Conservation (phyloP, 2,329 filamentous ascomycete species). For the Blumeria graminis region DNA sequence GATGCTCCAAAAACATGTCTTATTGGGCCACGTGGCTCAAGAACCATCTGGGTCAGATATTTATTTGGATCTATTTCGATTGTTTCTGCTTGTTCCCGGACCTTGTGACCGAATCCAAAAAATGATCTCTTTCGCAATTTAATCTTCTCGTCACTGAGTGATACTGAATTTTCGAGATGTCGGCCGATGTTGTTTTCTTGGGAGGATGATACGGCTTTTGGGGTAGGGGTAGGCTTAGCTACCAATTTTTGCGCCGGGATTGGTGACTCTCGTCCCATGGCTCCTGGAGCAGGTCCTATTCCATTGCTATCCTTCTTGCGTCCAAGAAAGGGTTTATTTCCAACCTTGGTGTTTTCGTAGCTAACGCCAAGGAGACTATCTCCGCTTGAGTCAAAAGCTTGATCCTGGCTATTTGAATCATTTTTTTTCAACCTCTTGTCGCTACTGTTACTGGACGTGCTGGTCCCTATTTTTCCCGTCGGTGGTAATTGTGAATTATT, state of each 20-base stretch:
- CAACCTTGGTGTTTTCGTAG: constrained; percentile 17
- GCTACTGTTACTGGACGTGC: constrained; percentile 15
- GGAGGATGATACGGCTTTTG: constrained; percentile 65
- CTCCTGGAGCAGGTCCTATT: constrained; percentile 12
- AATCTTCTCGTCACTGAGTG: constrained; percentile 44
- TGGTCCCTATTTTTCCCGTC: constrained; percentile 18
- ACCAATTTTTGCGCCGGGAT: constrained; percentile 1
- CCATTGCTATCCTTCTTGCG: constrained; percentile 11
- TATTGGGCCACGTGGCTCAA: constrained; percentile 26
- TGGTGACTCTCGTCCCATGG: constrained; percentile 11
- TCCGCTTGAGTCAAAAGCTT: constrained; percentile 17
- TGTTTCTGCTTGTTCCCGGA: constrained; percentile 31
- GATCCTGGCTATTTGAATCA: constrained; percentile 19
- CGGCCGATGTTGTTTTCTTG: constrained; percentile 68
- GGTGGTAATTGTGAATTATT: constrained; percentile 17
- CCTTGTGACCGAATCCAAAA: constrained; percentile 42
- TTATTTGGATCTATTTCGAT: constrained; percentile 30
- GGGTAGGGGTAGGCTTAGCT: constrained; percentile 48
- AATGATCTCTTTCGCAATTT: constrained; percentile 58
- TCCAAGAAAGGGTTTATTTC: constrained; percentile 13
- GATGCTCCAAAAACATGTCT: constrained; percentile 66
- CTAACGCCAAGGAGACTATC: constrained; percentile 15
- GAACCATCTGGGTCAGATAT: constrained; percentile 20
- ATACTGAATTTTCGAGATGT: constrained; percentile 37
- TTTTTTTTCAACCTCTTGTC: constrained; percentile 17